Conservation (phyloP, 2,329 filamentous ascomycete genomes). For the Huntiella decipiens region DNA sequence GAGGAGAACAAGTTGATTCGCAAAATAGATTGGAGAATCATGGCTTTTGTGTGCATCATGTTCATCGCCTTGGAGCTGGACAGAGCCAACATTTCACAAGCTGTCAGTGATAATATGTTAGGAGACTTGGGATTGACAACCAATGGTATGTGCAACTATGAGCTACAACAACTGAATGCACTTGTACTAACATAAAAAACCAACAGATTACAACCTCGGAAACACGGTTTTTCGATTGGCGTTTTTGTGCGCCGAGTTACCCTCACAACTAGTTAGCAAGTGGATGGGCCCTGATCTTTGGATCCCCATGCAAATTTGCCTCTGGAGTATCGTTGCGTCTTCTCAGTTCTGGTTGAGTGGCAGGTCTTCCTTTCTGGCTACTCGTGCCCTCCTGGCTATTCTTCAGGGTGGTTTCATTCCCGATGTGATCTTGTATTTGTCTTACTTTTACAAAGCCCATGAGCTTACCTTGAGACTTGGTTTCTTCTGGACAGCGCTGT, state of each 20-base stretch:
- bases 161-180: background rate
- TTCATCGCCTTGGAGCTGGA: conserved; percentile 28
- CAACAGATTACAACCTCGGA: conserved; percentile 19
- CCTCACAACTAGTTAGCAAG: conserved; percentile 40
- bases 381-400: conserved; percentile 22
- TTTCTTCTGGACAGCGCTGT: conserved; percentile 25
- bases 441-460: conserved; percentile 25
- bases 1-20: conserved; percentile 21
- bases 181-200: background rate
- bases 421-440: conserved; percentile 23
- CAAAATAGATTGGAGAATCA: conserved; percentile 25
- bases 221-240: conserved; percentile 18
- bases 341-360: conserved; percentile 26
- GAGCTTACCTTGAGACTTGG: conserved; percentile 22
- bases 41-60: conserved; percentile 27
- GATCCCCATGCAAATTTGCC: conserved; percentile 39
- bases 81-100: conserved; percentile 27
- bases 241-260: conserved; percentile 24
- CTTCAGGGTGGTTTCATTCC: conserved; percentile 29
- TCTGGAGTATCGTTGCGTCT: conserved; percentile 34
- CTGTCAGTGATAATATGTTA: conserved; percentile 29
- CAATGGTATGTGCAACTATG: conserved; percentile 16
- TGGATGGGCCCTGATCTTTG: conserved; percentile 38
- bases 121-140: conserved; percentile 24
- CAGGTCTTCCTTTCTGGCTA: conserved; percentile 21